phyloP scores from a whole-genome alignment of 1,139 yeast species.

The Yamadazyma triangularis region DNA sequence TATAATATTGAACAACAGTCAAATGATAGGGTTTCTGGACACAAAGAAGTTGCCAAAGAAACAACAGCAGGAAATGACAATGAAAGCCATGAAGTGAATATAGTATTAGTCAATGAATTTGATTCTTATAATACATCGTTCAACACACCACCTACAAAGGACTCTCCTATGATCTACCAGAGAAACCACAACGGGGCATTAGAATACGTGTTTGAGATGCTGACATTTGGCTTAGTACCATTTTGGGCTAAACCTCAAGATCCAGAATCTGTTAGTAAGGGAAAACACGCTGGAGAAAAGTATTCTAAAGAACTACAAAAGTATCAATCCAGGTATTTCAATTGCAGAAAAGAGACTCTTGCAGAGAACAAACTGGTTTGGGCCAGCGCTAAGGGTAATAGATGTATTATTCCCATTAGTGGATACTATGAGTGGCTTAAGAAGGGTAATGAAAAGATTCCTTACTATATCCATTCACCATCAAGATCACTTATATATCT shows the following conservation, averaged over 20 bases:
- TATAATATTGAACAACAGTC: not conserved
- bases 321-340: conserved; percentile 40
- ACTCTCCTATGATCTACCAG: conserved; percentile 30
- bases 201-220: conserved; percentile 28
- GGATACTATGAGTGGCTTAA: conserved; percentile 86
- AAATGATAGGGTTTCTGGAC: not conserved
- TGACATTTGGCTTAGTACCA: conserved; percentile 42
- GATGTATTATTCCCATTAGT: conserved; percentile 73
- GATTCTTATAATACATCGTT: conserved; percentile 20
- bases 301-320: conserved; percentile 28
- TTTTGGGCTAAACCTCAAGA: conserved; percentile 38
- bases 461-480: conserved; percentile 60
- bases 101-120: conserved; percentile 13
- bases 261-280: conserved; percentile 19
- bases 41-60: not conserved
- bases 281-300: conserved; percentile 14
- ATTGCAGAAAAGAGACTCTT: conserved; percentile 61
- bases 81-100: conserved; percentile 2
- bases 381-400: conserved; percentile 36
- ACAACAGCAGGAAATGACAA: conserved; percentile 3
- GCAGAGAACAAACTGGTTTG: conserved; percentile 43
- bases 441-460: conserved; percentile 39
- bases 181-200: not conserved
- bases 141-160: conserved; percentile 40
- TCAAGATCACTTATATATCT: conserved; percentile 53